Evolutionary conservation across 768 basidiomycete species (phyloP), one percentile per base, ranked within the genome.

Genomic region (Termitomyces titanicus): DNA sequence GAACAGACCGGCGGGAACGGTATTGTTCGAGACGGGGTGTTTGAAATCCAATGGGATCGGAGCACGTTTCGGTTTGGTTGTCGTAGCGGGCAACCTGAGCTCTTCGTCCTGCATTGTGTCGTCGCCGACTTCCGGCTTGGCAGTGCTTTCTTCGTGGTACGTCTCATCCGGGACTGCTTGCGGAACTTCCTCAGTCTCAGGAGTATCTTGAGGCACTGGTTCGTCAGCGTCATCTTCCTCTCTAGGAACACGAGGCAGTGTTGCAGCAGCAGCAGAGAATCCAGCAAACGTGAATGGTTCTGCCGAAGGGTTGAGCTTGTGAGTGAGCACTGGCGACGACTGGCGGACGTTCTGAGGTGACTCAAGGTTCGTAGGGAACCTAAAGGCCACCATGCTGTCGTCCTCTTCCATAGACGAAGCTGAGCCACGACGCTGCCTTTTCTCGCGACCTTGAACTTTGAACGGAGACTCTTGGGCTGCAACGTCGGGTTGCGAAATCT

Each of bases 1-100:
- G 80, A 94, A 94, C 53, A 93, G 64, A 2, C 89, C 89, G 33
- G 92, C 92, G 18, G 92, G 92, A 9, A 92, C 86, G 6, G 88
- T 93, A 62, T 89, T 91, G 33, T 75, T 83, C 9, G 77, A 76
- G 12, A 71, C 63, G 27, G 72, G 71, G 45, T 78, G 76, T 54
- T 75, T 79, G 74, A 92, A 94, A 67, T 92, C 89, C 47, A 83
- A 66, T 13, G 89, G 89, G 54, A 91, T 85, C 10, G 89, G 91
- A 6, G 89, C 82, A 42, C 88, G 86, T 66, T 83, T 88, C 34
- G 76, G 65, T 58, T 72, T 75, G 11, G 37, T 33, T 17, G 49
- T 33, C 42, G 63, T 59, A 18, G 67, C 53, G 7, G 68, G 67
- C 17, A 72, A 42, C 25, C 66, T 65, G 45, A 72, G 61, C 47